These are phyloP conservation scores for Globisporangium spiculum DNA, from an alignment of 352 stramenopile genomes.

Conservation along the genomic window DNA sequence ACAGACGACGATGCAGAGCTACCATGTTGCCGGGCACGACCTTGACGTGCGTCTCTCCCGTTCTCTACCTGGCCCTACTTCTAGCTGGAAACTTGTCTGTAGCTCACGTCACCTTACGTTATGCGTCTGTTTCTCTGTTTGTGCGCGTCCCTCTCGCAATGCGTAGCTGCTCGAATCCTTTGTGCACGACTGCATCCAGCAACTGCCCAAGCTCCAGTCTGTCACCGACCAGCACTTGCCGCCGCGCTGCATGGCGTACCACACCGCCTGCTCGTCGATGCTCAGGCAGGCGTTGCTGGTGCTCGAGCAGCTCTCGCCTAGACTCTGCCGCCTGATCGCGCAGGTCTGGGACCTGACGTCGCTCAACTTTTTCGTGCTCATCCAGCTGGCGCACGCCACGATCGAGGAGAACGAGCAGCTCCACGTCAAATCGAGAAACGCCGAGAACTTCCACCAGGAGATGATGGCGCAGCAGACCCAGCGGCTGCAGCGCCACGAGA, in stretches of 20 bases:
- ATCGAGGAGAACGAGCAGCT: neutral
- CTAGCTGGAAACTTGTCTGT: neutral
- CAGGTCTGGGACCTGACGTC: neutral
- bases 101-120: neutral
- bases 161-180: neutral
- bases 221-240: neutral
- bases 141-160: neutral
- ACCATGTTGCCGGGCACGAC: neutral
- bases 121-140: neutral
- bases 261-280: neutral
- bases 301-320: neutral
- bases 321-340: neutral
- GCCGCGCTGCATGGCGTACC: neutral
- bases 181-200: neutral
- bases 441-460: neutral
- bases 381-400: neutral
- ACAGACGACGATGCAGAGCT: neutral
- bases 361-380: neutral
- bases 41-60: neutral
- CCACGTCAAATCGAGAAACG: neutral
- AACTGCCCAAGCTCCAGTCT: neutral
- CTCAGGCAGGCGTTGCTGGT: neutral
- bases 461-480: neutral
- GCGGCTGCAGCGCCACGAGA: neutral
- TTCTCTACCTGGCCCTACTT: neutral